phyloP scores from a whole-genome alignment of 305 asterid genomes.

The Ilex paraguariensis region DNA sequence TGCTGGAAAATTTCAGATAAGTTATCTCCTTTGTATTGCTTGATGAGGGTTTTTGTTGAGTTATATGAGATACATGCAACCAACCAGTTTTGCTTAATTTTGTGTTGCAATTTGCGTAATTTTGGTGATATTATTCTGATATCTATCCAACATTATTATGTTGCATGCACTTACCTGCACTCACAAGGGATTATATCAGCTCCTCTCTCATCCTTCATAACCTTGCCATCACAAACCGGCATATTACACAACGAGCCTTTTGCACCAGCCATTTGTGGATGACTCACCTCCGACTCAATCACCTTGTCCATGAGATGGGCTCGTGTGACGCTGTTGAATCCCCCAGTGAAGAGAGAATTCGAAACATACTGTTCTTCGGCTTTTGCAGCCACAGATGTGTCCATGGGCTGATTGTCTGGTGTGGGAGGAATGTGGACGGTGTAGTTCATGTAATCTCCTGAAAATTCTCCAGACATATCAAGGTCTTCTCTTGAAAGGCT shows the following conservation, averaged over 20 bases:
- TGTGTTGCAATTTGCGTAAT: too few species aligned
- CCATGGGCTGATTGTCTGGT: conserved; percentile 52
- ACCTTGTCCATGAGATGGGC: conserved; percentile 58
- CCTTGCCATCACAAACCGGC: conserved; percentile 51
- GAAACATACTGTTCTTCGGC: conserved; percentile 54
- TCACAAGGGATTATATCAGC: conserved; percentile 45
- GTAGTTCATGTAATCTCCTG: conserved; percentile 53
- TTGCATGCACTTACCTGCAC: conserved; percentile 29
- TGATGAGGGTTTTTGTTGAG: too few species aligned
- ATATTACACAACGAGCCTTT: conserved; percentile 41
- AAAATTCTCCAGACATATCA: conserved; percentile 35
- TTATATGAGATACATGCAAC: too few species aligned
- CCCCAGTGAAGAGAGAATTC: conserved; percentile 47
- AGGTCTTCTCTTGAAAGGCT: conserved; percentile 37
- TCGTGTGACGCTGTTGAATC: conserved; percentile 47
- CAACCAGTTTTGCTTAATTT: too few species aligned
- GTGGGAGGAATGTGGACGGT: conserved; percentile 53
- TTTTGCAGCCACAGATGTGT: conserved; percentile 37
- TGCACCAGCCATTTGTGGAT: conserved; percentile 55
- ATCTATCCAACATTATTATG: too few species aligned
- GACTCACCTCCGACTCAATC: conserved; percentile 1
- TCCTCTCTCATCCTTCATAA: conserved; percentile 51
- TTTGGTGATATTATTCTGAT: too few species aligned
- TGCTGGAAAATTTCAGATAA: too few species aligned
- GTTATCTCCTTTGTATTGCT: too few species aligned